Evolutionary conservation across 2,329 filamentous ascomycete genomes (phyloP), one percentile per base, ranked within the genome.

Genomic region (Alternaria burnsii): DNA sequence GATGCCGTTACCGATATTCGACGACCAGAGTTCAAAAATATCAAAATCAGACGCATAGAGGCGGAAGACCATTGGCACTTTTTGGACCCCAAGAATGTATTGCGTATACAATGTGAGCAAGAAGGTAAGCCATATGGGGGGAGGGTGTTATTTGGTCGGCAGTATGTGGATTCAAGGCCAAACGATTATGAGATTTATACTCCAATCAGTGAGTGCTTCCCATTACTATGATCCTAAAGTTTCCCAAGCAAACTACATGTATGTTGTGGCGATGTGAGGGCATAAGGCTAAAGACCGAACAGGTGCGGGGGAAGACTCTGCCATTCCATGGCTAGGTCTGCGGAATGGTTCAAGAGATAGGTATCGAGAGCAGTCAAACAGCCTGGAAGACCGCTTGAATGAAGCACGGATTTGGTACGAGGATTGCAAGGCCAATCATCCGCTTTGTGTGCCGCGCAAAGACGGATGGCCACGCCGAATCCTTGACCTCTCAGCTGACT

Each of bases 101-200:
- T 48, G 20, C 30, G 36, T 36, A 30, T 48, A 22, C 10, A 5
- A 2, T 48, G 46, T 18, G 20, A 48, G 30, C 46, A 48, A 12
- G 30, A 36, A 8, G 46, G 46, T 10, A 11, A 48, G 14, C 8
- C 20, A 36, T n/a, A n/a, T 24, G 46, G 30, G 8, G 30, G 44
- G 11, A 10, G 2, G 28, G 28, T 34, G 18, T 12, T 34, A 1
- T 48, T 48, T 16, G 30, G 30, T 20, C 18, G 22, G 20, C 22
- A 34, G 30, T 48, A 24, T 44, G 28, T 53, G 5, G 36, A 28
- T 9, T 24, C 12, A 1, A 32, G 22, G 4, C 20, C 38, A 28
- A 53, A 53, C 22, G 51, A 53, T 41, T 44, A 44, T 44, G 18
- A 54, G 5, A 44, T 54, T 20, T 54, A 54, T 12, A 54, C 52